Conservation (phyloP, 495 filamentous ascomycete species). For the Elasticomyces elasticus region DNA sequence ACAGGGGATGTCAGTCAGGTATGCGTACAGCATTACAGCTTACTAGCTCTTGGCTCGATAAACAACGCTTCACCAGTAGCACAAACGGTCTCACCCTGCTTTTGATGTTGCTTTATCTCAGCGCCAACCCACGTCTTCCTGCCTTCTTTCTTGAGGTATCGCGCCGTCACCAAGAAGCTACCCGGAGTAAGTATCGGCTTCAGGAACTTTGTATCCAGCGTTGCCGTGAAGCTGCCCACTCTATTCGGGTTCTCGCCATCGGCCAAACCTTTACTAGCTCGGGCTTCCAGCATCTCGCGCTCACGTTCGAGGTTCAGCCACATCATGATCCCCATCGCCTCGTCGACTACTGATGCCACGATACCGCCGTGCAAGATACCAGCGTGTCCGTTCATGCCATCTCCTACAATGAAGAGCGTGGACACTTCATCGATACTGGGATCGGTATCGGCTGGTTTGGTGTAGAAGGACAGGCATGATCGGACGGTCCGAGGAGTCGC, state of each 20-base stretch:
- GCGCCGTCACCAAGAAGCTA: slow-evolving; percentile 41
- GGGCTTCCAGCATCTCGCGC: slow-evolving; percentile 10
- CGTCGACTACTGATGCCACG: slow-evolving; percentile 50
- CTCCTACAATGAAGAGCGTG: slow-evolving; percentile 42
- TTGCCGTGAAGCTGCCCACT: slow-evolving; percentile 33
- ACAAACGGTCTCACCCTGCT: slow-evolving; percentile 19
- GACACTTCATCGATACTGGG: slow-evolving; percentile 35
- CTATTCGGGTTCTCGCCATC: slow-evolving; percentile 13
- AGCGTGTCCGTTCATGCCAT: slow-evolving; percentile 48
- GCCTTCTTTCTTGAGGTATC: slow-evolving; percentile 25
- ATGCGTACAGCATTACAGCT: too few species aligned
- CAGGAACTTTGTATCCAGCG: slow-evolving; percentile 47
- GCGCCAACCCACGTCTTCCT: slow-evolving; percentile 29
- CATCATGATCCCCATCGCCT: slow-evolving; percentile 43
- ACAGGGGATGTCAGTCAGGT: too few species aligned
- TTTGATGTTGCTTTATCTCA: slow-evolving; percentile 20
- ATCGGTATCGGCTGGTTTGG: slow-evolving; percentile 23
- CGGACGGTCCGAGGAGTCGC: slow-evolving; percentile 43
- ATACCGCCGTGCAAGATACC: slow-evolving; percentile 52
- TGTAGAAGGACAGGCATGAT: slow-evolving; percentile 40
- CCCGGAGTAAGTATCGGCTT: slow-evolving; percentile 45
- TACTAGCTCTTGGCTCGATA: slow-evolving; percentile 25
- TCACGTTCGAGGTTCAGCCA: slow-evolving; percentile 34
- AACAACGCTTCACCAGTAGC: slow-evolving; percentile 31
- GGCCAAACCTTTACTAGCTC: slow-evolving; percentile 3